Base-by-base conservation (phyloP, 495 filamentous ascomycete genomes). In the Penicillium chermesinum region DNA sequence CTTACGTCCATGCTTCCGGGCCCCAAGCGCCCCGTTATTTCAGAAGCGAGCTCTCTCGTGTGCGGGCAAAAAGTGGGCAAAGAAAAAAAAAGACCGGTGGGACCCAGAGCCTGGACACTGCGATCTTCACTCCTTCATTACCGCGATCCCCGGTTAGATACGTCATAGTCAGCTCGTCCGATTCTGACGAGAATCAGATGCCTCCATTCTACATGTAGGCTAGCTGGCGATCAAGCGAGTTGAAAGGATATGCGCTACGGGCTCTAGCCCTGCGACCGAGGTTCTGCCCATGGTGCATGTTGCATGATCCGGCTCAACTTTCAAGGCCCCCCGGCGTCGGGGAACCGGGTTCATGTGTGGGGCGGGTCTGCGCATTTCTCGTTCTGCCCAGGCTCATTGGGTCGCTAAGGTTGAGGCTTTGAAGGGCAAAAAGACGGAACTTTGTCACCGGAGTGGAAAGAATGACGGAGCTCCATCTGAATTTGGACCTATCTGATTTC, bases 101-200 rank as follows among this genome's bases (percentile, higher is more conserved):
- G 43, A 30, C 36, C 39, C 46, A 40, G 35, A 40, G 39, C 44
- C 41, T 40, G 44, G 51, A 42, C 40, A 38, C 41, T 44, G 8
- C 18, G 51, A 53, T 53, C 51, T 30, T 25, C 41, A 15, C 25
- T 40, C 40, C 27, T 53, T 49, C 41, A 46, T 22, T 41, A 5
- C 4, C 25, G 25, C n/a, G n/a, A n/a, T n/a, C 18, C 14, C 14
- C 39, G 16, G 42, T 46, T 46, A 47, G 47, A 50, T 54, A 46
- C 47, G 43, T 49, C 52, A 55, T 37, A 49, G 22, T 30, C 25
- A n/a, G n/a, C n/a, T n/a, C n/a, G n/a, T n/a, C n/a, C n/a, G n/a
- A n/a, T n/a, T n/a, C n/a, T n/a, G n/a, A n/a, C n/a, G n/a, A n/a
- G n/a, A n/a, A 30, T 30, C 25, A 30, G 25, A 30, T 30, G 25